Conservation (phyloP, 2,329 filamentous ascomycete genomes). For the Cadophora luteo-olivacea region DNA sequence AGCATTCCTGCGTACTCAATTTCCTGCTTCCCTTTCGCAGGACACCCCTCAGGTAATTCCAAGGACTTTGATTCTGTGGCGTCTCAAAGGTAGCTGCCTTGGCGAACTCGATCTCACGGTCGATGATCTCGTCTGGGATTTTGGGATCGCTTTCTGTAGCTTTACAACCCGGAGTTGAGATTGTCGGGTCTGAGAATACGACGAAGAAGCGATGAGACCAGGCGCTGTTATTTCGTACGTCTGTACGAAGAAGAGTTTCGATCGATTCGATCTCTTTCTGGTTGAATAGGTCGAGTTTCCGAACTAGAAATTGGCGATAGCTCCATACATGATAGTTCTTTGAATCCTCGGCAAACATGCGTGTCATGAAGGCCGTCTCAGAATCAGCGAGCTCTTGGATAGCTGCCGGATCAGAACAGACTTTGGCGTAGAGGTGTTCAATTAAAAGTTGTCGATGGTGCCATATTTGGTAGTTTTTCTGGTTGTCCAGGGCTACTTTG, state of each 20-base stretch:
- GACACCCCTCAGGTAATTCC: conserved; percentile 88
- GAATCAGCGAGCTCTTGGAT: conserved; percentile 63
- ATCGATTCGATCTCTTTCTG: conserved; percentile 70
- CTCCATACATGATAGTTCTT: conserved; percentile 99
- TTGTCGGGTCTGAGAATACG: conserved; percentile 71
- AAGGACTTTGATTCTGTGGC: conserved; percentile 92
- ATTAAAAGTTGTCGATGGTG: conserved; percentile 72
- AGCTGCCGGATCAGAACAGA: conserved; percentile 62
- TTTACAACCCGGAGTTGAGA: conserved; percentile 54
- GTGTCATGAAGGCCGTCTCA: conserved; percentile 77
- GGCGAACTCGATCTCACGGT: conserved; percentile 78
- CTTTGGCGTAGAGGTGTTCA: conserved; percentile 63
- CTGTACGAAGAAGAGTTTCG: conserved; percentile 74
- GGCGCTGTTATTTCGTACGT: conserved; percentile 94
- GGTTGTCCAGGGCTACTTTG: conserved; percentile 77
- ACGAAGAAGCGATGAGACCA: conserved; percentile 98
- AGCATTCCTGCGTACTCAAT: conserved; percentile 54
- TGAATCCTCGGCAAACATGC: conserved; percentile 83
- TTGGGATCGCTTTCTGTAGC: conserved; percentile 60
- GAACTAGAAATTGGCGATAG: conserved; percentile 78
- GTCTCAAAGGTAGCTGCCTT: conserved; percentile 76
- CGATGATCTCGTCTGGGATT: conserved; percentile 67
- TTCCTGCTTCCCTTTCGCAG: conserved; percentile 68
- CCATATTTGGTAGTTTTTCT: conserved; percentile 99
- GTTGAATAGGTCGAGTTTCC: conserved; percentile 71